Percentiles rank a stretch among this genome's conserved stretches.
Evolutionary conservation across 176 grass and related monocot species (phyloP).

Genomic region (Thalia dealbata): DNA sequence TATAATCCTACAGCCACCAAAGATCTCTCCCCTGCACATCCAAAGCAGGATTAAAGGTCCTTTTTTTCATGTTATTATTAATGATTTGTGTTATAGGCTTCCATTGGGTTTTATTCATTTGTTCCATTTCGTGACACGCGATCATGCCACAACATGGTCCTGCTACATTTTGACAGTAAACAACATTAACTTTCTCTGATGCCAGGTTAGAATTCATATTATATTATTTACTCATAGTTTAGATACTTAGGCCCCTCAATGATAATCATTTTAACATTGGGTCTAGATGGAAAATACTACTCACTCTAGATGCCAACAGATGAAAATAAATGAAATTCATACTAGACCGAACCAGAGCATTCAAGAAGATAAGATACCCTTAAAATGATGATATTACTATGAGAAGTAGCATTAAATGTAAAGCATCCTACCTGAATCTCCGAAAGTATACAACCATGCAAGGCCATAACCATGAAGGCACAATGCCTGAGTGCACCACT

Average conservation of each 20-base stretch:
- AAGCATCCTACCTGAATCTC: slow-evolving; percentile 72
- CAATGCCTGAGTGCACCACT: slow-evolving; percentile 85
- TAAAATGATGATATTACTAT: background rate
- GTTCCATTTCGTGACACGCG: background rate
- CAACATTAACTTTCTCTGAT: background rate
- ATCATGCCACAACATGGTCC: background rate
- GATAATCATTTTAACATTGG: background rate
- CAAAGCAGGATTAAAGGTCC: no score
- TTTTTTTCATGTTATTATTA: background rate
- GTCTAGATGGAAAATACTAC: background rate
- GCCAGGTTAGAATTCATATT: background rate
- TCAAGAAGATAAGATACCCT: no score
- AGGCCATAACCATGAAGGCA: slow-evolving; percentile 89
- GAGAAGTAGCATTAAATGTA: background rate
- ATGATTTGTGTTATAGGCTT: background rate
- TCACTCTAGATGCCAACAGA: background rate
- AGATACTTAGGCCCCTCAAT: background rate
- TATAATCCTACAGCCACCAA: background rate
- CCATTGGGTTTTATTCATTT: background rate
- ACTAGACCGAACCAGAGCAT: background rate
- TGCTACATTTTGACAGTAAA: background rate
- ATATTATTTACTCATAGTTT: background rate
- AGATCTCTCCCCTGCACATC: background rate
- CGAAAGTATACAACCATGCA: slow-evolving; percentile 97
- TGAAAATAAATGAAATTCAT: background rate